phyloP scores from a whole-genome alignment of 208 protist genomes.

The Trypanosomatidae sp. region DNA sequence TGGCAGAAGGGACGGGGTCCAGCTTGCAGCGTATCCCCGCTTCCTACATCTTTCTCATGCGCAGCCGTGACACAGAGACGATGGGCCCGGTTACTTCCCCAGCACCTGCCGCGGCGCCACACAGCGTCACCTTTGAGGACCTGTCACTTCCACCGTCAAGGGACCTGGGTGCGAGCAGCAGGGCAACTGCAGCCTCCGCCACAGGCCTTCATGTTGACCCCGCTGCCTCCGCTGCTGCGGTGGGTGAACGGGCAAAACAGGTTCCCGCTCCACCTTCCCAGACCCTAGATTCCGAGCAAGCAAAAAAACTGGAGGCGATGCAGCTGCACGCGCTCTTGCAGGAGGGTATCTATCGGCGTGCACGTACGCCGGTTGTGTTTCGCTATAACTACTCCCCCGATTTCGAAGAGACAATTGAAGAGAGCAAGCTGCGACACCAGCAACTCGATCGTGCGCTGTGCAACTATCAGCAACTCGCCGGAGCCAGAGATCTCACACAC shows the following conservation, averaged over 20 bases:
- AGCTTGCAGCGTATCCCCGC: slow-evolving; percentile 21
- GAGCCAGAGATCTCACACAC: slow-evolving; percentile 5
- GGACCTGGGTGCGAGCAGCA: neutral
- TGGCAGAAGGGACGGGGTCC: neutral
- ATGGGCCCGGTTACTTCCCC: slow-evolving; percentile 15
- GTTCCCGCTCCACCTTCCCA: neutral
- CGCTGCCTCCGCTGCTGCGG: neutral
- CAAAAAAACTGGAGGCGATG: slow-evolving; percentile 19
- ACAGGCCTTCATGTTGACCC: neutral
- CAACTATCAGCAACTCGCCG: slow-evolving; percentile 6
- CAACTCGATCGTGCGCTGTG: slow-evolving; percentile 17
- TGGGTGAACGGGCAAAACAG: neutral
- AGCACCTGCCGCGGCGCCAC: neutral
- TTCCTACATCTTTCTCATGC: slow-evolving; percentile 42
- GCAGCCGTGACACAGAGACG: slow-evolving; percentile 27
- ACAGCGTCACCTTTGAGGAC: neutral
- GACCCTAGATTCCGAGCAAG: neutral
- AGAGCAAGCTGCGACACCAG: slow-evolving; percentile 19
- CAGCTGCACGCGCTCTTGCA: slow-evolving; percentile 29
- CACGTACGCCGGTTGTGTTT: slow-evolving; percentile 35
- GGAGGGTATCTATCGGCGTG: slow-evolving; percentile 19
- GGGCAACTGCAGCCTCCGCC: neutral
- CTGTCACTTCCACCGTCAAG: neutral
- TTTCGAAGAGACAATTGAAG: slow-evolving; percentile 22
- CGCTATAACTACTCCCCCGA: slow-evolving; percentile 29